A percentile compares a stretch with the other conserved stretches of the same genome.
These are phyloP conservation scores for Hirschfeldia incana DNA, from an alignment of 345 rosid genomes.

Conservation along the genomic window DNA sequence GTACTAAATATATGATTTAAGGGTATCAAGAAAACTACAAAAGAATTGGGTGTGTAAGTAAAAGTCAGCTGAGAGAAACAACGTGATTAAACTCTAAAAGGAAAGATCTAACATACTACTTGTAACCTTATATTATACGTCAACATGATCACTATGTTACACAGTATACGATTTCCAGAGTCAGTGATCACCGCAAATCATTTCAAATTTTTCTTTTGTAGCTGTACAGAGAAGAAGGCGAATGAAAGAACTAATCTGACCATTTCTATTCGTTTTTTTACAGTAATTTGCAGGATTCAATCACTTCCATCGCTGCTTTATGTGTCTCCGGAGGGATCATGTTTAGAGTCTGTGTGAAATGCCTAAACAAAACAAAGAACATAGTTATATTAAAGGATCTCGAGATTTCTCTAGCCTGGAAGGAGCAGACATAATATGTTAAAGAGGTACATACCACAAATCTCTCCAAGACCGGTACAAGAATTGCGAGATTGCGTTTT, in stretches of 20 bases:
- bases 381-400: too few species aligned
- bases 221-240: slow-evolving; percentile 50
- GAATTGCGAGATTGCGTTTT: too few species aligned
- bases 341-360: slow-evolving; percentile 79
- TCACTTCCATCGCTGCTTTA: too few species aligned
- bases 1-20: too few species aligned
- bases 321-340: slow-evolving; percentile 96
- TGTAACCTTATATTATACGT: slow-evolving; percentile 30
- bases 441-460: too few species aligned
- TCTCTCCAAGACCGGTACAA: too few species aligned
- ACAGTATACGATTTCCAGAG: slow-evolving; percentile 14
- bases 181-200: slow-evolving; percentile 23
- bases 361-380: slow-evolving; percentile 58
- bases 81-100: too few species aligned
- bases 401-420: too few species aligned
- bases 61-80: too few species aligned
- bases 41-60: too few species aligned
- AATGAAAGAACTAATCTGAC: slow-evolving; percentile 33
- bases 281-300: slow-evolving; percentile 75
- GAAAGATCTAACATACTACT: background rate
- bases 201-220: slow-evolving; percentile 18
- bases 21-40: too few species aligned
- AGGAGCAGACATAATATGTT: too few species aligned
- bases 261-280: slow-evolving; percentile 23
- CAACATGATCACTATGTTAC: slow-evolving; percentile 21